phyloP scores from a whole-genome alignment of 768 basidiomycete genomes.

The Kwoniella pini region DNA sequence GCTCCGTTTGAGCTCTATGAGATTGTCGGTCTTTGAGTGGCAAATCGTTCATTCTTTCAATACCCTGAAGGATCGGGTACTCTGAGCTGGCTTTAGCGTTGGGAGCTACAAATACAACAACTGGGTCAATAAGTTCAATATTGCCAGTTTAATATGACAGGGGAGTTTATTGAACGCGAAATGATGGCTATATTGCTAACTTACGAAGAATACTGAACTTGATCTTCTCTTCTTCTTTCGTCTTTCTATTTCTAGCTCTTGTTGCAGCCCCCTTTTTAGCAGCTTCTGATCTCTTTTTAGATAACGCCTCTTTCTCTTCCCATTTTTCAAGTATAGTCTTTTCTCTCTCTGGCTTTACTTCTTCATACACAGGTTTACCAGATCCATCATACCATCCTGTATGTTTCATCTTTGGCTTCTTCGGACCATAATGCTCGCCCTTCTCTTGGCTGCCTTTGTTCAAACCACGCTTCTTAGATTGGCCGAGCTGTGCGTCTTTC shows the following conservation, averaged over 20 bases:
- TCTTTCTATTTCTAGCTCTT: constrained; percentile 2
- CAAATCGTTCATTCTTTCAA: constrained; percentile 30
- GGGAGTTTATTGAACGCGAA: not conserved
- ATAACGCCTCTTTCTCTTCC: constrained; percentile 1
- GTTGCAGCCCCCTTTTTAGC: not conserved
- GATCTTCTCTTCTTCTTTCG: constrained; percentile 3
- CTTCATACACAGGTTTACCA: constrained; percentile 4
- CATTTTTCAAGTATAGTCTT: not conserved
- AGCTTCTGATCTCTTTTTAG: constrained; percentile 2
- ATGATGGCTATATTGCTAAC: not conserved
- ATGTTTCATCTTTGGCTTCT: not conserved
- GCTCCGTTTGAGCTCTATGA: not conserved
- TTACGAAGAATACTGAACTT: constrained; percentile 17
- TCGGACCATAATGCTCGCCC: not conserved
- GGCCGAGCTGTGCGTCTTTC: no score
- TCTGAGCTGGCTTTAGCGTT: constrained; percentile 13
- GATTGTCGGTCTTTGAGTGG: constrained; percentile 22
- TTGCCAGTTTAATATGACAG: no score
- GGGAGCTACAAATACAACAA: constrained; percentile 1
- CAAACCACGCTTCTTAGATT: no score
- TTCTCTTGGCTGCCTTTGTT: not conserved
- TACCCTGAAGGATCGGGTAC: constrained; percentile 30
- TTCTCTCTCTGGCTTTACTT: constrained; percentile 1
- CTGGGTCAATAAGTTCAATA: no score
- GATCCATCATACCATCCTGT: constrained; percentile 10